These are phyloP conservation scores for Sonneratia caseolaris DNA, from an alignment of 345 rosid genomes.

Conservation along the genomic window DNA sequence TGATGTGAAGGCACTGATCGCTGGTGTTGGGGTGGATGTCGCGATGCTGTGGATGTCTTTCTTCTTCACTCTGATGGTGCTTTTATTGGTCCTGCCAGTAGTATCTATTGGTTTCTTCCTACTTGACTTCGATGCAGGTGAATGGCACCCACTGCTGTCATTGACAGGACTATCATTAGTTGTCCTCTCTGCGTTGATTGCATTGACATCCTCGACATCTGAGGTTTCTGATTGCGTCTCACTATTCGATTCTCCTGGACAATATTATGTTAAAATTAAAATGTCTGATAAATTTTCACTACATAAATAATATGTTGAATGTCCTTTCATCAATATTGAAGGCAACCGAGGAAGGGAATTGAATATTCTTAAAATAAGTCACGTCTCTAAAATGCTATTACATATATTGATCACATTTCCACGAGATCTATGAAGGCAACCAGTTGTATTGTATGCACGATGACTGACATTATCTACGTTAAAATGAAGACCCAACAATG, in stretches of 20 bases:
- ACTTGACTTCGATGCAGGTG: not conserved
- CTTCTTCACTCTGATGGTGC: conserved; percentile 23
- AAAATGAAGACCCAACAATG: no score
- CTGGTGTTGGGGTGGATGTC: conserved; percentile 34
- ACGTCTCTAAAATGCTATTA: no score
- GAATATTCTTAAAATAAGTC: no score
- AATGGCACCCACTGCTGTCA: not conserved
- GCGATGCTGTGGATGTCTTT: conserved; percentile 21
- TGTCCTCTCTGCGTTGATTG: conserved; percentile 51
- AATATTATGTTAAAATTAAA: not conserved
- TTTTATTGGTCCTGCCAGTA: conserved; percentile 15
- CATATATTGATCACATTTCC: no score
- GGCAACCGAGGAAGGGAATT: no score
- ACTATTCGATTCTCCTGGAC: not conserved
- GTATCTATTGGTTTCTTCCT: not conserved
- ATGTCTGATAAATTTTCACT: no score
- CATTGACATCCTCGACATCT: conserved; percentile 38
- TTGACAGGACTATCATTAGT: conserved; percentile 30
- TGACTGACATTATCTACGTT: no score
- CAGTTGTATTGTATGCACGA: no score
- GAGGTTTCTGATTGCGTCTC: conserved; percentile 3
- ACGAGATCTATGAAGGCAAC: no score
- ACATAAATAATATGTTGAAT: no score
- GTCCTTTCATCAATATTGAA: no score
- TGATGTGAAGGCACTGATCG: conserved; percentile 51